Percentiles rank a stretch among this genome's conserved stretches.
Conservation (phyloP, 2,329 filamentous ascomycete genomes). For the Sporothrix pallida region DNA sequence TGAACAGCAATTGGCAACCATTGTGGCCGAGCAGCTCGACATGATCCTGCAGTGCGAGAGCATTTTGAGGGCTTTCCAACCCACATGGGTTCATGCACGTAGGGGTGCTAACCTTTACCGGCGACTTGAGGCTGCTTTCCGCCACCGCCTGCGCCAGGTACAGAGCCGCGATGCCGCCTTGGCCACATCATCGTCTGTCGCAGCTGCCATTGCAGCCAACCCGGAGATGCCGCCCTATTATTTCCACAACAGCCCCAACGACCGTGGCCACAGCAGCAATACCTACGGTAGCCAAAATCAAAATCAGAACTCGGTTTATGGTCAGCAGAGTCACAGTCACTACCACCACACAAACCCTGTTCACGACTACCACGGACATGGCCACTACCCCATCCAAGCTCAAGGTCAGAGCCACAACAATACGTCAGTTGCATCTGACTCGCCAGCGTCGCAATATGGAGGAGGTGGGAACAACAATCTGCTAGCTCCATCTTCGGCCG, state of each 20-base stretch:
- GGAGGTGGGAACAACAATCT: not conserved
- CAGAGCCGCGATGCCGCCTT: slow-evolving; percentile 14
- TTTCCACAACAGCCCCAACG: slow-evolving; percentile 3
- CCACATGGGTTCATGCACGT: slow-evolving; percentile 27
- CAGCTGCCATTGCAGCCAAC: not conserved
- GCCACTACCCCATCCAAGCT: not conserved
- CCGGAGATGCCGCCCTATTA: slow-evolving; percentile 8
- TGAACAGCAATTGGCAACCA: slow-evolving; percentile 16
- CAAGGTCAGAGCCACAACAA: not conserved
- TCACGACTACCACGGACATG: not conserved
- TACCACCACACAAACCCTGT: not conserved
- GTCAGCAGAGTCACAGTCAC: not conserved
- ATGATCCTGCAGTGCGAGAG: slow-evolving; percentile 32
- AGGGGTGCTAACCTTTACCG: slow-evolving; percentile 22
- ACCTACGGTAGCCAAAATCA: not conserved
- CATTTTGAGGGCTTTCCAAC: slow-evolving; percentile 29
- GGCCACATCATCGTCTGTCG: not conserved
- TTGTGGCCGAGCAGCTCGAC: slow-evolving; percentile 33
- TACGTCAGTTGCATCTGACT: not conserved
- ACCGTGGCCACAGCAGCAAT: not conserved
- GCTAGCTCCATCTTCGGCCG: not conserved
- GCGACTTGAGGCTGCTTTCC: slow-evolving; percentile 22
- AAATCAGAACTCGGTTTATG: not conserved
- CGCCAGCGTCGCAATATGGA: not conserved
- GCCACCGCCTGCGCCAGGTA: slow-evolving; percentile 20